A percentile compares a stretch with the other conserved stretches of the same genome.
Evolutionary conservation across 805 yeast genomes (phyloP).

Genomic region (Barnettozyma salicaria): DNA sequence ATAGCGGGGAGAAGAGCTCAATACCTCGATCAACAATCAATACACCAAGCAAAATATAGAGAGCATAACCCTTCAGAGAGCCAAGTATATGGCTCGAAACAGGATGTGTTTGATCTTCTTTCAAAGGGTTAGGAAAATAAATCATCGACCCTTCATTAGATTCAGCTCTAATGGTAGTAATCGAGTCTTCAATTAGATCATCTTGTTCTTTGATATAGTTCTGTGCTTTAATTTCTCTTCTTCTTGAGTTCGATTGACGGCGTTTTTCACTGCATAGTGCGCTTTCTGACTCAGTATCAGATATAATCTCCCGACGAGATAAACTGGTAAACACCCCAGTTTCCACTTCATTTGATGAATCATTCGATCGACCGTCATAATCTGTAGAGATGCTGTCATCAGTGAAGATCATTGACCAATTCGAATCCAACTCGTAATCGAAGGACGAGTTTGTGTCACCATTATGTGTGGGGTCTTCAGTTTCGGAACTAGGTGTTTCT

Average conservation of each 20-base stretch:
- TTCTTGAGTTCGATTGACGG: neutral
- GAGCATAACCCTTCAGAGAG: conserved; percentile 9
- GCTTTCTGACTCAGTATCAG: conserved; percentile 19
- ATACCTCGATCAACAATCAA: conserved; percentile 19
- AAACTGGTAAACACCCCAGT: too few species aligned
- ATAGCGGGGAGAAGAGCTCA: conserved; percentile 12
- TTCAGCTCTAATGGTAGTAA: conserved; percentile 12
- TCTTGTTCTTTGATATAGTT: neutral
- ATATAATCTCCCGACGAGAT: conserved; percentile 15
- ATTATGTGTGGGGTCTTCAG: conserved; percentile 1
- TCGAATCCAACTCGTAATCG: conserved; percentile 20
- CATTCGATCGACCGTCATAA: conserved; percentile 22
- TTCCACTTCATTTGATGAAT: conserved; percentile 17
- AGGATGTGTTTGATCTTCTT: too few species aligned
- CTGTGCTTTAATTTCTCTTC: neutral
- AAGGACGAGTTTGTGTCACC: conserved; percentile 8
- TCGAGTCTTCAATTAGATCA: neutral
- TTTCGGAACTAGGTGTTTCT: conserved; percentile 4
- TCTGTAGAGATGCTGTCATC: conserved; percentile 27
- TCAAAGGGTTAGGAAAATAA: conserved; percentile 15
- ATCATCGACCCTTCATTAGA: conserved; percentile 6
- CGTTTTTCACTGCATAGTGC: neutral
- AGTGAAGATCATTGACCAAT: conserved; percentile 27
- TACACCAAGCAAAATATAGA: conserved; percentile 15
- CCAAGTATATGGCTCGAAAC: too few species aligned